Conservation (phyloP, 2,329 filamentous ascomycete genomes). For the Ascochyta clinopodiicola region DNA sequence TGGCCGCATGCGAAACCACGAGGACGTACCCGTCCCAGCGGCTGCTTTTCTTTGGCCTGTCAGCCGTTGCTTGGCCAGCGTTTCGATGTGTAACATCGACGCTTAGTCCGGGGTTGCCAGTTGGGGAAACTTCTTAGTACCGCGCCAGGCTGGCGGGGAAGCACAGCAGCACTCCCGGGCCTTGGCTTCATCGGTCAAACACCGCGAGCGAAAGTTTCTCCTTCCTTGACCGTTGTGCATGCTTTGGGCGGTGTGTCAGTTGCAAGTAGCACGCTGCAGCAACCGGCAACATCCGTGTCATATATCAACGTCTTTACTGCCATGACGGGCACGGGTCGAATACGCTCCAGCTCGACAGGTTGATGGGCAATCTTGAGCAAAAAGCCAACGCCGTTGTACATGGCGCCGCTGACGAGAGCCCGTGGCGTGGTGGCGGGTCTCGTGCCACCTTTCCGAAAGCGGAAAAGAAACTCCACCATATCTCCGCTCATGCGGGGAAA, state of each 20-base stretch:
- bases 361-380: not conserved
- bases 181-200: slow-evolving; percentile 1
- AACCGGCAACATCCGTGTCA: not conserved
- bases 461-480: not conserved
- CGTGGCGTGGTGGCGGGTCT: not conserved
- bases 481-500: slow-evolving; percentile 14
- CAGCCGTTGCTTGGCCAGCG: slow-evolving; percentile 5
- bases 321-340: not conserved
- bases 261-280: not conserved
- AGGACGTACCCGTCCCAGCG: not conserved
- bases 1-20: not conserved
- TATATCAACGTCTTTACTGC: not conserved
- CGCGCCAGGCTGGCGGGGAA: slow-evolving; percentile 13
- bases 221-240: not conserved
- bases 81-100: slow-evolving; percentile 15
- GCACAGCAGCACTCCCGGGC: slow-evolving; percentile 5
- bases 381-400: not conserved
- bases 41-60: not conserved
- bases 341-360: not conserved
- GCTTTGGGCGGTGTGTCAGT: not conserved
- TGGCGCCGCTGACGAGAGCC: slow-evolving; percentile 1
- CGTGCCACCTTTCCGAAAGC: slow-evolving; percentile 6
- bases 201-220: not conserved
- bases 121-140: slow-evolving; percentile 7
- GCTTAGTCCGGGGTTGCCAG: slow-evolving; percentile 9